phyloP scores from a whole-genome alignment of 23 red algal species.

The Cyanidium caldarium region DNA sequence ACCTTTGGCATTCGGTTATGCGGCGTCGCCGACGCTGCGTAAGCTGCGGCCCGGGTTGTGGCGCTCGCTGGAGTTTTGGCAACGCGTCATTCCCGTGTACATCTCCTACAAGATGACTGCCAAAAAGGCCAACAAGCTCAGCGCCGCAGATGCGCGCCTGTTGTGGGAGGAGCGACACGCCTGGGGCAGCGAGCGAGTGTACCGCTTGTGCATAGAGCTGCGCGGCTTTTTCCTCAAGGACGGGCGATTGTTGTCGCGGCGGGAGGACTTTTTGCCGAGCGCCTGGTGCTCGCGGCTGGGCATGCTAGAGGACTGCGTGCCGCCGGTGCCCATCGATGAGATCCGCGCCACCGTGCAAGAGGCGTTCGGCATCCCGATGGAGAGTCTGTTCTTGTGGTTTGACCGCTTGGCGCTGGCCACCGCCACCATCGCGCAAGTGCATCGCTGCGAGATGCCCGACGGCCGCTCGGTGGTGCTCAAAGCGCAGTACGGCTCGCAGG shows the following conservation, averaged over 20 bases:
- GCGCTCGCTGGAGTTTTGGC: conserved; percentile 55
- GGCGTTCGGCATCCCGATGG: conserved; percentile 28
- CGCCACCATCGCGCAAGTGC: conserved; percentile 89
- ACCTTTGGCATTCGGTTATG: not conserved
- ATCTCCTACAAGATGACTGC: conserved; percentile 54
- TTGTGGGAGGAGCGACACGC: conserved; percentile 50
- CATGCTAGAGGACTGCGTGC: conserved; percentile 48
- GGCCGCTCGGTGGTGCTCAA: conserved; percentile 63
- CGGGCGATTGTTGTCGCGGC: conserved; percentile 53
- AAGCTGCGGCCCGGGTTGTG: not conserved
- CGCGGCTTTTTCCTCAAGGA: conserved; percentile 88
- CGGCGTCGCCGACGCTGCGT: not conserved
- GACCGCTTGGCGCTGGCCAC: conserved; percentile 44
- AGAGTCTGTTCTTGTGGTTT: conserved; percentile 38
- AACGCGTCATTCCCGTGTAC: conserved; percentile 63
- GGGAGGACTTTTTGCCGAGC: conserved; percentile 59
- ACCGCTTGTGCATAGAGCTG: conserved; percentile 59
- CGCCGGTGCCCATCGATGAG: conserved; percentile 34
- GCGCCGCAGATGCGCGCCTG: conserved; percentile 9
- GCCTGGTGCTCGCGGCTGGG: conserved; percentile 52
- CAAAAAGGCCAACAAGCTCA: conserved; percentile 9
- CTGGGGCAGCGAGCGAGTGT: conserved; percentile 69
- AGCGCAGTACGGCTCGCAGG: conserved; percentile 64
- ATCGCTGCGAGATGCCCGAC: conserved; percentile 40
- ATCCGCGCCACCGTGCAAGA: conserved; percentile 37